Conservation (phyloP, 306 rosid genomes). For the Cotoneaster glaucophyllus region DNA sequence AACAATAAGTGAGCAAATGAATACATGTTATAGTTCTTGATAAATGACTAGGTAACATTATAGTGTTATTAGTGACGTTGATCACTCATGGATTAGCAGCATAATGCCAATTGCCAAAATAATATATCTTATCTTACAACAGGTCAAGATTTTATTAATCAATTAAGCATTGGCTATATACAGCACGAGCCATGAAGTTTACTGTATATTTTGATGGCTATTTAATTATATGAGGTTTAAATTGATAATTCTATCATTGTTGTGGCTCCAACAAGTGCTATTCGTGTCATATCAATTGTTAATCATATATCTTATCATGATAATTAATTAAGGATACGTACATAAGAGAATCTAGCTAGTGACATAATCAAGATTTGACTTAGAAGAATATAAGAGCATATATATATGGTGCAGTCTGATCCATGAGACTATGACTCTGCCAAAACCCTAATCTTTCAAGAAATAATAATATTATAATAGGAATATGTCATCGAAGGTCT, state of each 20-base stretch:
- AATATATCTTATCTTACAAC: background rate
- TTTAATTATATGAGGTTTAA: background rate
- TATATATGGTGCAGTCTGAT: background rate
- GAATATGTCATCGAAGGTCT: background rate
- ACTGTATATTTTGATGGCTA: background rate
- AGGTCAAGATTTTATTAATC: background rate
- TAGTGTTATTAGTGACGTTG: background rate
- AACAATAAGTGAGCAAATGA: background rate
- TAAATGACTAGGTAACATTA: background rate
- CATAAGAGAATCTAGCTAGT: background rate
- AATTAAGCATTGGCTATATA: background rate
- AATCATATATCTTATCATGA: background rate
- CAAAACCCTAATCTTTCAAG: background rate
- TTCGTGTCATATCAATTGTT: background rate
- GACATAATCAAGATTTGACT: background rate
- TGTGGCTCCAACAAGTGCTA: background rate
- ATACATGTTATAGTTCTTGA: background rate
- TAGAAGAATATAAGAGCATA: background rate
- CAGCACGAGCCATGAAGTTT: background rate
- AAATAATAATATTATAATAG: background rate
- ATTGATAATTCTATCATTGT: background rate
- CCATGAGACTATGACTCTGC: background rate
- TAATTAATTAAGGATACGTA: background rate
- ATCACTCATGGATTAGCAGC: background rate
- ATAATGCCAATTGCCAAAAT: background rate